A percentile compares a stretch with the other conserved stretches of the same genome.
phyloP scores from a whole-genome alignment of 805 yeast genomes.

The Kodamaea neixiangensis region DNA sequence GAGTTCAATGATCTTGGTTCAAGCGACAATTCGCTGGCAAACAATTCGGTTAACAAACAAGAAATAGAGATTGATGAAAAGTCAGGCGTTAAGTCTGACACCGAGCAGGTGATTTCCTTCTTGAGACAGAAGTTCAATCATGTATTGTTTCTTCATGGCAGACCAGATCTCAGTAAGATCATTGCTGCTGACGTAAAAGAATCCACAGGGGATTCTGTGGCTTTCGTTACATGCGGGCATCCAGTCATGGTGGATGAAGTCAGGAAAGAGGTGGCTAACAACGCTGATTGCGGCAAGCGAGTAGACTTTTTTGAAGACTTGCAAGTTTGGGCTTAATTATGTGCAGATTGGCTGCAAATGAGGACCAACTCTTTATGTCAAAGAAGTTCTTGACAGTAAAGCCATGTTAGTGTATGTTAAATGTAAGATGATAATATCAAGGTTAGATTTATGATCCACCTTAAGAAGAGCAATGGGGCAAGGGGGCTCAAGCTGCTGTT shows the following conservation, averaged over 20 bases:
- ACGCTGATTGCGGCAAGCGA: slow-evolving; percentile 42
- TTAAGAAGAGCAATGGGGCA: neutral
- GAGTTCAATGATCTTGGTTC: neutral
- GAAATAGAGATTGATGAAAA: neutral
- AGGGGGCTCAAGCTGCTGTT: neutral
- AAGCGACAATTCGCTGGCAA: neutral
- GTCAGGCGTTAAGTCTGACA: too few relatives aligned
- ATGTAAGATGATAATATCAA: neutral
- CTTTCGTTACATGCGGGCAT: slow-evolving; percentile 66
- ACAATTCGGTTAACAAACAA: neutral
- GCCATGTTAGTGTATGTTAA: neutral
- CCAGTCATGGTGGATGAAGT: slow-evolving; percentile 57
- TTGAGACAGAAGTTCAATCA: slow-evolving; percentile 9
- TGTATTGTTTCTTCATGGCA: slow-evolving; percentile 21
- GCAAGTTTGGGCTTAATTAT: slow-evolving; percentile 9
- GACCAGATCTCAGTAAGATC: slow-evolving; percentile 48
- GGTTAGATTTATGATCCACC: neutral
- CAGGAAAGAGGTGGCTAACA: slow-evolving; percentile 47
- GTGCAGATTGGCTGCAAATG: too few relatives aligned
- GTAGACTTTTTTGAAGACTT: slow-evolving; percentile 63
- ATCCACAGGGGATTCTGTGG: slow-evolving; percentile 41
- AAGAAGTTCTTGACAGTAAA: neutral
- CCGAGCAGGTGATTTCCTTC: neutral
- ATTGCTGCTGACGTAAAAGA: slow-evolving; percentile 37
- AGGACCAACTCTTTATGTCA: neutral